Evolutionary conservation across 2,329 filamentous ascomycete genomes (phyloP), one percentile per base, ranked within the genome.

Genomic region (Diaporthe sp.): DNA sequence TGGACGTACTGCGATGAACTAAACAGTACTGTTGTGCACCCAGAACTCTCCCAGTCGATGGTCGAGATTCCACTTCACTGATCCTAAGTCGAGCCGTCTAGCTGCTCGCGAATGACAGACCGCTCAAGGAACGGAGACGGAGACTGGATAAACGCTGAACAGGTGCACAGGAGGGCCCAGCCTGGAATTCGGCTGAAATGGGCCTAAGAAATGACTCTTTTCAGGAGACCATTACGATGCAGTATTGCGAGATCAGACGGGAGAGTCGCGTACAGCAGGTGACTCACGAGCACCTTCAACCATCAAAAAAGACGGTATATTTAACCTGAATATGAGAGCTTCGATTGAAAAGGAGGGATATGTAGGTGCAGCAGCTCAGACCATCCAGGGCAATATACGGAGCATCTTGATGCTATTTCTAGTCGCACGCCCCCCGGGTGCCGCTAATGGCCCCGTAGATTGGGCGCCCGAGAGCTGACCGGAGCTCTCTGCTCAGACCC

Each of bases 401-500:
- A 4, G 12, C 31, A 20, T 15, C 63, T 39, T 15, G 22, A 44
- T 7, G 63, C 22, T 37, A 28, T 34, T 8, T 25, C 44, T 55
- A 70, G n/a, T 20, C n/a, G 22, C 34, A 70, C 65, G 15, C 65
- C 65, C 65, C 65, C 2, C 31, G 47, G 31, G 63, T 68, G 63
- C 7, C 4, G n/a, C 10, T 65, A 65, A 25, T 4, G 31, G 31
- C 17, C 47, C 63, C 47, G 25, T 47, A 53, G 34, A 25, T 20
- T 6, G 39, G 72, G 12, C 65, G 20, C 55, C 74, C 47, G 34
- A 42, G 37, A 55, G 67, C 58, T 57, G n/a, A 22, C 65, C 73
- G 55, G 47, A 63, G 67, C 67, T 70, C 65, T 55, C 71, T 34
- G 58, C 37, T 34, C 53, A 51, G 47, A 51, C 60, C 73, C 34